These are phyloP conservation scores for Lolium perenne DNA, from an alignment of 176 grass and related monocot genomes.

Conservation along the genomic window DNA sequence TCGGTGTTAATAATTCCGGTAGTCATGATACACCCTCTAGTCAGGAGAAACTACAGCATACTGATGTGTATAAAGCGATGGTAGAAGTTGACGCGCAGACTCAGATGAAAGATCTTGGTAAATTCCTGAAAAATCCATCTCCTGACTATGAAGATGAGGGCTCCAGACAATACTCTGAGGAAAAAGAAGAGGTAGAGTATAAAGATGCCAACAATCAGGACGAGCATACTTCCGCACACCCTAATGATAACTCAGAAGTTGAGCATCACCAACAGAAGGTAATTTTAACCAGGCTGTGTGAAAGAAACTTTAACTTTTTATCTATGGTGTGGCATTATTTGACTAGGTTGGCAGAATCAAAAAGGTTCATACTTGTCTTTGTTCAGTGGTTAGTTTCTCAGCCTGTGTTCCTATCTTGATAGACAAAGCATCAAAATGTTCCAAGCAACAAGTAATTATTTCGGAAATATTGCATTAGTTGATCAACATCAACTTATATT, in stretches of 20 bases:
- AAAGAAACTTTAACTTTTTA: constrained; percentile 14
- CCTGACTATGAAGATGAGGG: constrained; percentile 50
- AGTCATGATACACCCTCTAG: constrained; percentile 71
- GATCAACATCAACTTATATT: constrained; percentile 38
- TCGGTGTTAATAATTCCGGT: constrained; percentile 48
- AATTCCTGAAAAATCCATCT: constrained; percentile 36
- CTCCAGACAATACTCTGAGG: constrained; percentile 48
- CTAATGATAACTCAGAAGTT: constrained; percentile 42
- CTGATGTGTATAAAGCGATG: constrained; percentile 48
- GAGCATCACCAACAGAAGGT: constrained; percentile 48
- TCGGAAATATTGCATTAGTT: constrained; percentile 18
- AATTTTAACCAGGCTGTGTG: constrained; percentile 24
- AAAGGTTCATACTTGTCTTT: constrained; percentile 20
- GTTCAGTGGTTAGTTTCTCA: constrained; percentile 22
- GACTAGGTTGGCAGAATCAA: constrained; percentile 13
- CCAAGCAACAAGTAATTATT: not conserved
- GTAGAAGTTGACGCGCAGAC: constrained; percentile 32
- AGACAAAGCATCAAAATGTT: constrained; percentile 9
- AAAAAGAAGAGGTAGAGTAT: constrained; percentile 48
- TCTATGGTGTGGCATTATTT: constrained; percentile 25
- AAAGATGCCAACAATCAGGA: constrained; percentile 54
- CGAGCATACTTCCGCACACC: constrained; percentile 45
- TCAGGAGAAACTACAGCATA: constrained; percentile 50
- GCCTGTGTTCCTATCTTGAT: constrained; percentile 3
- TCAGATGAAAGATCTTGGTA: constrained; percentile 48